These are phyloP conservation scores for Neurospora sp. DNA, from an alignment of 2,329 filamentous ascomycete genomes.

Conservation along the genomic window DNA sequence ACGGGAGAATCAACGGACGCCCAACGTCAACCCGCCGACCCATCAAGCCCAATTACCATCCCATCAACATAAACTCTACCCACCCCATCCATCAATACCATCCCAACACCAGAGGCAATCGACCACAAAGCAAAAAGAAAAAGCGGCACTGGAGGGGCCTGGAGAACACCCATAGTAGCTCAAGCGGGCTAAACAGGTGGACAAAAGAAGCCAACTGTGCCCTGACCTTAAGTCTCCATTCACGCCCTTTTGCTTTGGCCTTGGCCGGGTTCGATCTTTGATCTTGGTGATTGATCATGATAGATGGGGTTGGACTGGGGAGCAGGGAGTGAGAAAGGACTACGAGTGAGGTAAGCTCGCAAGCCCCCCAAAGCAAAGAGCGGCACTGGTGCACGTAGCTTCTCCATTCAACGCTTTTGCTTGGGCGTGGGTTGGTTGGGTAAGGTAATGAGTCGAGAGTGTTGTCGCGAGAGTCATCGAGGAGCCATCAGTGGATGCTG, in stretches of 20 bases:
- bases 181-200: too few species aligned
- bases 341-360: not conserved
- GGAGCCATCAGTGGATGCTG: rapidly evolving
- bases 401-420: not conserved
- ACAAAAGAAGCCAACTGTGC: too few species aligned
- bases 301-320: not conserved
- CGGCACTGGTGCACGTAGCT: not conserved
- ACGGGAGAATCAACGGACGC: not conserved
- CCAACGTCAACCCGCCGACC: not conserved
- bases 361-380: not conserved
- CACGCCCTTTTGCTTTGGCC: not conserved
- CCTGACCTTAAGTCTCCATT: too few species aligned
- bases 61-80: not conserved
- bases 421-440: not conserved
- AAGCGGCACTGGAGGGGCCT: not conserved
- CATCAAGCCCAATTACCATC: not conserved
- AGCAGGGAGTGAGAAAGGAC: not conserved
- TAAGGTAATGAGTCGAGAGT: not conserved
- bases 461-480: not conserved
- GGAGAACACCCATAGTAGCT: not conserved
- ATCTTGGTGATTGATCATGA: not conserved
- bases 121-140: not conserved
- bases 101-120: not conserved
- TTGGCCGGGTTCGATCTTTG: too few species aligned
- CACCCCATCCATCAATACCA: not conserved